phyloP scores from a whole-genome alignment of 176 grass and related monocot species.

The Rhynchospora pubera region DNA sequence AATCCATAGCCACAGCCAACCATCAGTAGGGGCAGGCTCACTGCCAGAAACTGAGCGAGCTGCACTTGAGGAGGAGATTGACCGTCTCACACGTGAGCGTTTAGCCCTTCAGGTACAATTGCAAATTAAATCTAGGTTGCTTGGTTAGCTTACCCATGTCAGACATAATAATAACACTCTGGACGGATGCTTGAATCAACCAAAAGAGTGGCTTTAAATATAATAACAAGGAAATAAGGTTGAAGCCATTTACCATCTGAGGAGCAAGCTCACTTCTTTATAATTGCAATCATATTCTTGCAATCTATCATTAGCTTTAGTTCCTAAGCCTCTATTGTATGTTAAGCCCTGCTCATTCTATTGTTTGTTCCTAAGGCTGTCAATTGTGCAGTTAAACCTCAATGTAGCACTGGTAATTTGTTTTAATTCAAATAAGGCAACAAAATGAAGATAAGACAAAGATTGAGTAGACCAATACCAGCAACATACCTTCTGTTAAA shows the following conservation, averaged over 20 bases:
- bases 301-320: not conserved
- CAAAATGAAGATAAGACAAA: not conserved
- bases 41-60: conserved; percentile 49
- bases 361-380: not conserved
- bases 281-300: not conserved
- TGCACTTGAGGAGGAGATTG: conserved; percentile 88
- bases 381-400: not conserved
- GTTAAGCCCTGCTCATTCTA: not conserved
- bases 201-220: not conserved
- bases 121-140: not conserved
- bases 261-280: not conserved
- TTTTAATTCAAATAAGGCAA: not conserved
- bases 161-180: not conserved
- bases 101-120: conserved; percentile 30
- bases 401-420: not conserved
- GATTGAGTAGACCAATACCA: not conserved
- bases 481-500: not conserved
- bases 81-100: conserved; percentile 59
- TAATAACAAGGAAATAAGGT: not conserved
- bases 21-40: conserved; percentile 44
- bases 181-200: not conserved
- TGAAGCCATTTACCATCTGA: not conserved
- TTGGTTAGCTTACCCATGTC: not conserved
- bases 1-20: conserved; percentile 86
- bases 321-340: not conserved